Base-by-base conservation (phyloP, 495 filamentous ascomycete genomes). In the Aspergillus nidulans region DNA sequence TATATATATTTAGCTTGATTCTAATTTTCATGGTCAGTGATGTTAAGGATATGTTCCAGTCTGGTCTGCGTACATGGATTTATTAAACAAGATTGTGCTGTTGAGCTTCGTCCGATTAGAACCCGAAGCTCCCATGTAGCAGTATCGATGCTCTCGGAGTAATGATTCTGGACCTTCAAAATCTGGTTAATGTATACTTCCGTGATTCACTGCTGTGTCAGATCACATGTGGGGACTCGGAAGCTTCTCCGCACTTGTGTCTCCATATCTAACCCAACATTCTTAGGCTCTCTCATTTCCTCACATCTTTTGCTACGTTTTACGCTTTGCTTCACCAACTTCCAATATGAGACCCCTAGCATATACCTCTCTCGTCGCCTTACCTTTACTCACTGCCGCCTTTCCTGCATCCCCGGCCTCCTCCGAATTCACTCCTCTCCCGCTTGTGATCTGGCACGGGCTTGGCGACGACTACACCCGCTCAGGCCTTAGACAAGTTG, bases 401-500 rank as follows among this genome's bases (percentile, higher is more conserved):
- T 47, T 66, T 44, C 58, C n/a, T n/a, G n/a, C 58, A 28, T 39
- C 53, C 32, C 15, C 23, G 23, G 1, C 20, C 3, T 25, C 40
- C 44, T 38, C 39, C 30, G 61, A 69, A 42, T 40, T 61, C 46
- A 66, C 57, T 50, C 89, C 89, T 5, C 79, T 95, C 30, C 94
- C 94, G 0, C 75, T 98, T 16, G 80, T 98, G 13, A 88, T 97
- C 65, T 98, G 94, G 94, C 94, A 98, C 69, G 92, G 89, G 61
- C 79, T 88, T 34, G 85, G 85, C 46, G 79, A 81, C 56, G 74
- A 81, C 71, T 96, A 85, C 74, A 77, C 83, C 38, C 82, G 82
- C 46, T 86, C 91, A 4, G 92, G 91, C 36, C 76, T 97, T 20
- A 74, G 76, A 45, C 56, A 71, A 25, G 76, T 95, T 18, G 90